Evolutionary conservation across 768 basidiomycete genomes (phyloP).

Genomic region (Lactarius hengduanensis): DNA sequence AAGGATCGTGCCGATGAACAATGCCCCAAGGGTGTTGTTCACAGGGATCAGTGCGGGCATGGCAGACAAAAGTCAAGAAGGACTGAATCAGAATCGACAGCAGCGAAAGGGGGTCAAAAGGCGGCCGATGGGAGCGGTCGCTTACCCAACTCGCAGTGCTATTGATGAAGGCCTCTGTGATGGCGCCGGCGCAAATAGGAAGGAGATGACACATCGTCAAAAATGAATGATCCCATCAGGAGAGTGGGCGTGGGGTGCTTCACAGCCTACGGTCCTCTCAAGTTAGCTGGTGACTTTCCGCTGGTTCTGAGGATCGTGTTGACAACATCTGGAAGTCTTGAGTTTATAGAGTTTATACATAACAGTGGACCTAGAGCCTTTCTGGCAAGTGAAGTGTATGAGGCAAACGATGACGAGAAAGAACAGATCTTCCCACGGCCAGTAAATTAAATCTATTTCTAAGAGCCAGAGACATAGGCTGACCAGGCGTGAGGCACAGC

Average conservation of each 20-base stretch:
- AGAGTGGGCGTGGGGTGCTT: too few relatives aligned
- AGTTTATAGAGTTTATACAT: not conserved
- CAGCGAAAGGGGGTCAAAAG: not conserved
- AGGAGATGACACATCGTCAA: not conserved
- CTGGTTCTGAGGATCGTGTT: not conserved
- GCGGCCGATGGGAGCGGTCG: not conserved
- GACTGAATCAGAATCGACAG: not conserved
- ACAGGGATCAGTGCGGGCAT: not conserved
- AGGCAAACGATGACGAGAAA: not conserved
- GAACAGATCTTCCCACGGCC: not conserved
- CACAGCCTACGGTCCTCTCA: not conserved
- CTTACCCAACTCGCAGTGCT: not conserved
- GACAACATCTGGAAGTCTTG: not conserved
- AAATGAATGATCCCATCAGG: not conserved
- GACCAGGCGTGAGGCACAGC: not conserved
- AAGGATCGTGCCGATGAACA: not conserved
- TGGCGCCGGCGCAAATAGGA: not conserved
- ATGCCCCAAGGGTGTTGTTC: not conserved
- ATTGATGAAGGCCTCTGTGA: not conserved
- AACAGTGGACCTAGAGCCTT: not conserved
- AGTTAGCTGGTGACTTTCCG: not conserved
- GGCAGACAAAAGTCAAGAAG: not conserved
- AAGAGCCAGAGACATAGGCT: not conserved
- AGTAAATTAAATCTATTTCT: slow-evolving; percentile 3
- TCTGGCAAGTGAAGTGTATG: not conserved